Conservation (phyloP, 1,284 basidiomycete species). For the Microbotryum silenes-acaulis region DNA sequence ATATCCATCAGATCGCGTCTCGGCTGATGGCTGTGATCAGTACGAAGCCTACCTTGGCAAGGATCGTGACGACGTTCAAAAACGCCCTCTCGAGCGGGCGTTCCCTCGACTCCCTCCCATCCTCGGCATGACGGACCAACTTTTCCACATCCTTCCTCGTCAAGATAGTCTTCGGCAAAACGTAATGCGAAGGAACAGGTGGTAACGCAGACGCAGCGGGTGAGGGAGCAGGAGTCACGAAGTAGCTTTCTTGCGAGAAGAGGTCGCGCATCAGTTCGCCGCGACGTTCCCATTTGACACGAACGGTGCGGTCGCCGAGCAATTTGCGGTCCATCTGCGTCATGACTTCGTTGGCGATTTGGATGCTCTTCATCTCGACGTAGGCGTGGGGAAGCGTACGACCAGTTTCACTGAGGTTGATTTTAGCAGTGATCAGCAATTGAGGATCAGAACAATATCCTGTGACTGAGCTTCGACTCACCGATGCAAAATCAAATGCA, state of each 20-base stretch:
- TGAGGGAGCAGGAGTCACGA: background rate
- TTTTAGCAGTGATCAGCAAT: too few relatives aligned
- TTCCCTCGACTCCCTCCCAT: background rate
- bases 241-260: slow-evolving; percentile 12
- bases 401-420: slow-evolving; percentile 7
- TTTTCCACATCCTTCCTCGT: background rate
- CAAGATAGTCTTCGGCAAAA: slow-evolving; percentile 2
- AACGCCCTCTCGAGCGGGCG: slow-evolving; percentile 9
- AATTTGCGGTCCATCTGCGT: slow-evolving; percentile 4
- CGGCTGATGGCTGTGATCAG: too few relatives aligned
- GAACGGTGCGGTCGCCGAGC: slow-evolving; percentile 25
- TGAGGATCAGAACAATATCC: background rate
- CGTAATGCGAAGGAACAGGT: slow-evolving; percentile 14
- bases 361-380: slow-evolving; percentile 12
- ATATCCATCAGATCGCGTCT: too few relatives aligned
- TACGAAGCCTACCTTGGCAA: slow-evolving; percentile 12
- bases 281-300: slow-evolving; percentile 27
- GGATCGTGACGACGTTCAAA: slow-evolving; percentile 14
- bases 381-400: slow-evolving; percentile 32
- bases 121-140: background rate
- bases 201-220: slow-evolving; percentile 22
- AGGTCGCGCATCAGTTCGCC: slow-evolving; percentile 30
- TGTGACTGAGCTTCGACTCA: background rate
- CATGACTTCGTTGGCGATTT: slow-evolving; percentile 8
- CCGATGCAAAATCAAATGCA: slow-evolving; percentile 30